A percentile compares a stretch with the other conserved stretches of the same genome.
phyloP scores from a whole-genome alignment of 805 yeast genomes.

The Candida krabiensis region DNA sequence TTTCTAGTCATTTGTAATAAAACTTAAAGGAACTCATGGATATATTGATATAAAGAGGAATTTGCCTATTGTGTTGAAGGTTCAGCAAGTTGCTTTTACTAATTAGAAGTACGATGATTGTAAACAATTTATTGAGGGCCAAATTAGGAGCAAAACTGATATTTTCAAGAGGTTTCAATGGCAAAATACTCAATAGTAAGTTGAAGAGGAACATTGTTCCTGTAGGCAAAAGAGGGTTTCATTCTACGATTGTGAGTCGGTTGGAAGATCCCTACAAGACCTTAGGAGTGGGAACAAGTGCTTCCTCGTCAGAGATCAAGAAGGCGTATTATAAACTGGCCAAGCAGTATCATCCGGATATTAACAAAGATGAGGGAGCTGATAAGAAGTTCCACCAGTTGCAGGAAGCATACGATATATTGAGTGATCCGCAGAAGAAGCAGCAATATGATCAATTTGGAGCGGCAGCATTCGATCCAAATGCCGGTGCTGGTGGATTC shows the following conservation, averaged over 20 bases:
- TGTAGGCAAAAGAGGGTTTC: constrained; percentile 38
- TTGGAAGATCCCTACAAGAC: constrained; percentile 78
- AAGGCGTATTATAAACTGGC: constrained; percentile 93
- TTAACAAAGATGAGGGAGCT: constrained; percentile 86
- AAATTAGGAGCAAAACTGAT: constrained; percentile 3
- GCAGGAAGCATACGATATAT: constrained; percentile 91
- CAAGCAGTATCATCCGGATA: constrained; percentile 94
- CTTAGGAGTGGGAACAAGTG: constrained; percentile 71
- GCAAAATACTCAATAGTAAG: too few species aligned
- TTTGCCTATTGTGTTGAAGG: too few species aligned
- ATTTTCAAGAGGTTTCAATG: constrained; percentile 1
- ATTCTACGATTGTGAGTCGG: constrained; percentile 34
- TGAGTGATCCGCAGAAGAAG: constrained; percentile 81
- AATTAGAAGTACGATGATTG: too few species aligned
- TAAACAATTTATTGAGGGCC: constrained; percentile 1
- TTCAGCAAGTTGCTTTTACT: too few species aligned
- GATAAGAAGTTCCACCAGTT: constrained; percentile 88
- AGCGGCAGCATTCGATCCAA: constrained; percentile 73
- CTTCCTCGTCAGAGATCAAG: constrained; percentile 83
- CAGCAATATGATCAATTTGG: constrained; percentile 93
- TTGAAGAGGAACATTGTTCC: too few species aligned
- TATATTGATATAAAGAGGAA: too few species aligned
- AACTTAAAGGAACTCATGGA: too few species aligned
- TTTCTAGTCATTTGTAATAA: too few species aligned
- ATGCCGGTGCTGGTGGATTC: constrained; percentile 52